phyloP scores from a whole-genome alignment of 352 stramenopile genomes.

The Pseudoperonospora humuli region DNA sequence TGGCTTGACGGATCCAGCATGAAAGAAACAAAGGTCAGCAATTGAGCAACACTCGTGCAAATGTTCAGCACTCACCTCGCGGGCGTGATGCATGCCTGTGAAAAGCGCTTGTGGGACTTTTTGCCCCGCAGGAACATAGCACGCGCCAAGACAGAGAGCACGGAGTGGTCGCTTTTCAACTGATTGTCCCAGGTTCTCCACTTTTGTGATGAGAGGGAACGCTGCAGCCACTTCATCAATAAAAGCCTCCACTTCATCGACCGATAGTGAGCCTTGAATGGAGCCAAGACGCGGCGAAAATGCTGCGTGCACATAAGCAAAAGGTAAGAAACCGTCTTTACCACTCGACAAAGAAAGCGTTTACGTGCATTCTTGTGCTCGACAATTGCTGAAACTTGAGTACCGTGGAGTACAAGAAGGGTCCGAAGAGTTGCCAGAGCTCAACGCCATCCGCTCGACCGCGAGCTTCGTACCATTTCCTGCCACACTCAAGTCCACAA shows the following conservation, averaged over 20 bases:
- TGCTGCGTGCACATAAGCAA: slow-evolving; percentile 8
- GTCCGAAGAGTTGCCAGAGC: slow-evolving; percentile 21
- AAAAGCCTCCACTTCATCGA: slow-evolving; percentile 49
- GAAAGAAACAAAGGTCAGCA: neutral
- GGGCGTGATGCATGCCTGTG: slow-evolving; percentile 79
- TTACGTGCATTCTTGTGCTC: slow-evolving; percentile 32
- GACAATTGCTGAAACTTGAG: slow-evolving; percentile 31
- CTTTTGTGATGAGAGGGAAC: slow-evolving; percentile 39
- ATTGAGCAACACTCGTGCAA: neutral
- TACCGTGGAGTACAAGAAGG: slow-evolving; percentile 26
- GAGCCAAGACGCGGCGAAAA: slow-evolving; percentile 48
- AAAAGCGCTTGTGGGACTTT: slow-evolving; percentile 55
- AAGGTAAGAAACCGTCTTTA: neutral
- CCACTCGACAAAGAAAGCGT: neutral
- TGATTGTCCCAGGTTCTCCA: slow-evolving; percentile 54
- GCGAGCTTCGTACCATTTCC: slow-evolving; percentile 2
- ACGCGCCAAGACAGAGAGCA: slow-evolving; percentile 65
- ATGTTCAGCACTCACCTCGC: slow-evolving; percentile 37
- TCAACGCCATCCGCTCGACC: slow-evolving; percentile 23
- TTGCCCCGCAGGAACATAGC: slow-evolving; percentile 9
- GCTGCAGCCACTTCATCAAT: slow-evolving; percentile 30
- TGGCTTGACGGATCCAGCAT: slow-evolving; percentile 28
- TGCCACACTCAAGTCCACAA: slow-evolving; percentile 24
- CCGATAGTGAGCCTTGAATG: slow-evolving; percentile 55
- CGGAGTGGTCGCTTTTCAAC: slow-evolving; percentile 49